Evolutionary conservation across 257 asterid species (phyloP).

Genomic region (Solanum chmielewskii): DNA sequence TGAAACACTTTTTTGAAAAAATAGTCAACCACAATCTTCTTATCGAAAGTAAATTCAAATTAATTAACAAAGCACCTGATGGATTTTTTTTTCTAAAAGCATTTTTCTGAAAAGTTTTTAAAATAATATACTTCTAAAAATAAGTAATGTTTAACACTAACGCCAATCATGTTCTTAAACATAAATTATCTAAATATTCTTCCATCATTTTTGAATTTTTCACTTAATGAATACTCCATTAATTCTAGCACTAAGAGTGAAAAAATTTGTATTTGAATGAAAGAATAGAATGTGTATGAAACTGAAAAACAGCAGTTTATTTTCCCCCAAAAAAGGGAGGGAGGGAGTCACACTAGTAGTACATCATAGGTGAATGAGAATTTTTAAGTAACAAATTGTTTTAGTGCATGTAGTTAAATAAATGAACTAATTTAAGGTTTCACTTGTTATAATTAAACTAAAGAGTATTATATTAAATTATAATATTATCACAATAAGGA

Average conservation of each 20-base stretch:
- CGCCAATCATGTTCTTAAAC: neutral
- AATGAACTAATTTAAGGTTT: neutral
- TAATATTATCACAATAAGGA: neutral
- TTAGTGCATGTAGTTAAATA: neutral
- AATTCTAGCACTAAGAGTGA: neutral
- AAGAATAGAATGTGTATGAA: neutral
- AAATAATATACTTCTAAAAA: no score
- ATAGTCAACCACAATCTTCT: neutral
- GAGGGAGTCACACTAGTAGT: neutral
- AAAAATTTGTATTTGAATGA: neutral
- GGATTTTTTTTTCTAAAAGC: no score
- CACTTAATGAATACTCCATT: neutral
- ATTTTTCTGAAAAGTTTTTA: no score
- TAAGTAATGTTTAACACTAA: neutral
- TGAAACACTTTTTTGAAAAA: neutral
- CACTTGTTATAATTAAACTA: neutral
- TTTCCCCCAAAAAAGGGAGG: neutral
- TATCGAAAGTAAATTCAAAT: no score
- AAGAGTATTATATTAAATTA: neutral
- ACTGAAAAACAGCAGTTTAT: neutral
- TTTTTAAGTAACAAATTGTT: neutral
- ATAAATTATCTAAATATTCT: neutral
- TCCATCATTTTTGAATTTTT: neutral
- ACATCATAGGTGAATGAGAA: neutral
- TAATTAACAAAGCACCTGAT: neutral